Evolutionary conservation across 2,329 filamentous ascomycete genomes (phyloP), one percentile per base, ranked within the genome.

Genomic region (Dactylellina drechsleri): DNA sequence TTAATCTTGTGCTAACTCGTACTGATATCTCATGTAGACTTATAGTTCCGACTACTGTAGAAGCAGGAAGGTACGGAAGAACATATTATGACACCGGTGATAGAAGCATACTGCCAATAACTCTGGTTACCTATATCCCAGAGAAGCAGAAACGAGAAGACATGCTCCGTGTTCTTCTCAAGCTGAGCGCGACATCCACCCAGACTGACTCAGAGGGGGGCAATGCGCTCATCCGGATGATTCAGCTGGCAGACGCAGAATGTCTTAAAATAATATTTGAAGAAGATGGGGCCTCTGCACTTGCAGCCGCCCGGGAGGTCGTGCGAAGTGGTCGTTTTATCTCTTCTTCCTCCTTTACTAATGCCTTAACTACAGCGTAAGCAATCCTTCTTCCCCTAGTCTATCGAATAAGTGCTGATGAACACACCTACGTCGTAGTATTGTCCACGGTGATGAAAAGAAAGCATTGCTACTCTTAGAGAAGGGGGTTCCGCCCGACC

Each of bases 141-240:
- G 77, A 84, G 0, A 86, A 89, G 1, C 85, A 89, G 78, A 66
- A 77, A 52, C 65, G 57, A 15, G 64, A 59, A 2, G 54, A 47
- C 13, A 93, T 93, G 86, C 84, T 86, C 0, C 83, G 85, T 54
- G 84, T 87, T 0, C 84, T 96, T 6, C 82, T 95, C 28, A 85
- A 86, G 52, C 85, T 92, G 0, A 92, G 92, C 0, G 91, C 91
- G 1, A 90, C 90, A 0, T 88, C 86, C 40, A 87, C 90, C 0
- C 92, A 95, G 80, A 91, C 89, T 0, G 91, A 94, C 16, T 59
- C 43, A 23, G 83, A 85, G 7, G 86, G 88, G 4, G 83, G 85
- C 28, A 93, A 91, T 0, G 87, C 87, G 0, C 84, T 96, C 73
- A 87, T 92, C 74, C 87, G 87, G 73, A 87, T 88, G 66, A 85